Conservation (phyloP, 768 basidiomycete genomes). For the Aureoboletus auriporus region DNA sequence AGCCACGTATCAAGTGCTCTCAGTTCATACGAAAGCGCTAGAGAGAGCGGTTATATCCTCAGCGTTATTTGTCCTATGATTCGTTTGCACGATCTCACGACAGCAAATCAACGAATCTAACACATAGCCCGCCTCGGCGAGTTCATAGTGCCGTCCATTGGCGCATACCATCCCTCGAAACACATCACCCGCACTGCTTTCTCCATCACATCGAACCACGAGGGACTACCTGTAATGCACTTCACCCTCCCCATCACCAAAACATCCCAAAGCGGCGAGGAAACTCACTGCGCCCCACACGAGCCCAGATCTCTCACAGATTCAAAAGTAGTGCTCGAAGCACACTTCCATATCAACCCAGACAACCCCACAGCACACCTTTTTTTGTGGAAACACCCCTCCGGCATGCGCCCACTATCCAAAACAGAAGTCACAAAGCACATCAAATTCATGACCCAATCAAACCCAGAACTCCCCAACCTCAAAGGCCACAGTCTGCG, state of each 20-base stretch:
- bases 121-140: slow-evolving; percentile 31
- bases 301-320: neutral
- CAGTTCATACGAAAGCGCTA: no score
- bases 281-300: neutral
- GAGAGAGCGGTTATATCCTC: no score
- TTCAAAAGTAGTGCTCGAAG: neutral
- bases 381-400: neutral
- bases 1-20: no score
- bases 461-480: neutral
- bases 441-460: neutral
- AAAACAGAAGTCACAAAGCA: neutral
- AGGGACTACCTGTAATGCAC: neutral
- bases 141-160: neutral
- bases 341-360: neutral
- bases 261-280: neutral
- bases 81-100: no score
- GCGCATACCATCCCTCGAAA: neutral
- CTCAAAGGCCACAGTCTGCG: slow-evolving; percentile 25
- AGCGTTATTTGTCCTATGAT: no score
- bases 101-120: no score
- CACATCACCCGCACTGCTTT: neutral
- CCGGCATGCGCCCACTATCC: neutral
- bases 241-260: neutral
- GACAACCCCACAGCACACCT: neutral
- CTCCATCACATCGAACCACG: neutral